phyloP scores from a whole-genome alignment of 2,329 filamentous ascomycete genomes.

The Leptoxyphium fumago region DNA sequence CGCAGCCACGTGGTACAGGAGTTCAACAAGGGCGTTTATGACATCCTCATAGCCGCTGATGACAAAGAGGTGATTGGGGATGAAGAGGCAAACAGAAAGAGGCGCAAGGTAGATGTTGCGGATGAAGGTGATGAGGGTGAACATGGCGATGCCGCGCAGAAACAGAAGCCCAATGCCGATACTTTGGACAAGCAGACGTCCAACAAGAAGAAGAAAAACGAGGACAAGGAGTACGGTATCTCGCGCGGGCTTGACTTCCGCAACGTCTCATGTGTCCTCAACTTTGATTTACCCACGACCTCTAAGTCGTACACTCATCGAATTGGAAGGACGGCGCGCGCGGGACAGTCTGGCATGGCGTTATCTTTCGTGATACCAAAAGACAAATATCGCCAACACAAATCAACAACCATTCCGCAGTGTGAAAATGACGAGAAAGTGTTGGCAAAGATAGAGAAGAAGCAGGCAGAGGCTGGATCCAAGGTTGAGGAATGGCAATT shows the following conservation, averaged over 20 bases:
- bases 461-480: slow-evolving; percentile 64
- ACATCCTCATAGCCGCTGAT: slow-evolving; percentile 93
- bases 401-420: slow-evolving; percentile 62
- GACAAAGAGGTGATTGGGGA: slow-evolving; percentile 71
- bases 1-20: slow-evolving; percentile 90
- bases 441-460: slow-evolving; percentile 61
- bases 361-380: slow-evolving; percentile 86
- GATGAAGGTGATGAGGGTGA: slow-evolving; percentile 14
- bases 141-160: slow-evolving; percentile 16
- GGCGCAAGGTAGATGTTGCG: slow-evolving; percentile 8
- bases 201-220: slow-evolving; percentile 37
- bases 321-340: slow-evolving; percentile 83
- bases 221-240: slow-evolving; percentile 86
- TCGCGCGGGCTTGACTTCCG: slow-evolving; percentile 94
- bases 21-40: slow-evolving; percentile 93
- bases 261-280: slow-evolving; percentile 85
- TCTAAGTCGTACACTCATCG: slow-evolving; percentile 94
- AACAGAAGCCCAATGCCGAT: slow-evolving; percentile 15
- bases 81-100: slow-evolving; percentile 30
- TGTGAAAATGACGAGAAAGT: slow-evolving; percentile 75
- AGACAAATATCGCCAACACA: slow-evolving; percentile 74
- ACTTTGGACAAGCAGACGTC: slow-evolving; percentile 19
- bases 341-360: slow-evolving; percentile 83
- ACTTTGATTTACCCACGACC: slow-evolving; percentile 83
- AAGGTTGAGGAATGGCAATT: slow-evolving; percentile 85